Base-by-base conservation (phyloP, 768 basidiomycete genomes). In the Russula emetica region DNA sequence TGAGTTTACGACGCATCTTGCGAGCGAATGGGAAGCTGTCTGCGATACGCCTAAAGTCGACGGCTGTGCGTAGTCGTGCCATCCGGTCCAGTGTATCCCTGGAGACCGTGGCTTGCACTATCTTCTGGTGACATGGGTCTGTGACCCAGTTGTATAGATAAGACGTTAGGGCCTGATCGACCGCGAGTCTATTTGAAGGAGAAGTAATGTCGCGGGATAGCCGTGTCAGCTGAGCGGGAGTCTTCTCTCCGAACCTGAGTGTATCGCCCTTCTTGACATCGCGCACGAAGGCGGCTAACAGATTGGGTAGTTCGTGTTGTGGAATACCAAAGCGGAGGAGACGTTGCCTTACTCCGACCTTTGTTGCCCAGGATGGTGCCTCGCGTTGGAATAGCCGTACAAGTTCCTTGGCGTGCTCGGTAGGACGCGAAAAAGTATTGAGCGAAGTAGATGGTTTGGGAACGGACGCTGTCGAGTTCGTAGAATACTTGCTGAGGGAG, bases 1-100 rank as follows among this genome's bases (percentile, higher is more conserved):
- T 88, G 69, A 98, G 78, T 69, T 87, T 91, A 22, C 95, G 82
- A 20, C 79, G 80, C 66, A 86, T 76, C 13, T 73, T 70, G 11
- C 96, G 85, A 0, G 93, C 85, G 10, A 58, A 20, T 0, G 76
- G 70, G 69, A 72, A 85, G 13, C 75, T 71, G 63, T 86, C 85
- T 0, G 79, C 80, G 20, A 80, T 72, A 40, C 66, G 54, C 8
- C 67, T 66, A n/a, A 87, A 78, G 20, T 64, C 70, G 10, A 73
- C 66, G 10, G 83, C 63, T 13, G 79, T 78, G 14, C 70, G 62
- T 26, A 67, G 55, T 7, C 76, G 65, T 40, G 82, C 69, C 22
- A 66, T 61, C 10, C 49, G 30, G 44, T 69, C 59, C 34, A 79
- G 70, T 40, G 69, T 58, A 20, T 62, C 60, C 61, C 69, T 55